Conservation (phyloP, 768 basidiomycete genomes). For the Suillus paluster region DNA sequence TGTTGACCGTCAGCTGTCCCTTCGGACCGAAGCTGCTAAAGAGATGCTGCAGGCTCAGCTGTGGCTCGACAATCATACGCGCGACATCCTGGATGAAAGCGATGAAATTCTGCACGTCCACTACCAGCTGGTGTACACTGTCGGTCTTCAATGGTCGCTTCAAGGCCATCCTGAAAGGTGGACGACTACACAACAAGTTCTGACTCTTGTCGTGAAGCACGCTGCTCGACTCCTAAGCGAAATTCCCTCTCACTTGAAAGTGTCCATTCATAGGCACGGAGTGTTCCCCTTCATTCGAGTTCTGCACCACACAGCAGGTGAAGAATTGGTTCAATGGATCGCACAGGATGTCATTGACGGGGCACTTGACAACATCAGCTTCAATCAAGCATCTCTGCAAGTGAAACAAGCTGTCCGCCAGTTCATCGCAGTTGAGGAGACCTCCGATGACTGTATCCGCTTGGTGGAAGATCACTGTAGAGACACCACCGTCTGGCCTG, state of each 20-base stretch:
- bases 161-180: no score
- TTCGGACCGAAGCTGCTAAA: slow-evolving; percentile 6
- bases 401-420: slow-evolving; percentile 17
- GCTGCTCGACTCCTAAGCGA: slow-evolving; percentile 14
- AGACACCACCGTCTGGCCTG: no score
- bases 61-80: background rate
- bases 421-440: slow-evolving; percentile 26
- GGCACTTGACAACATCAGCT: background rate
- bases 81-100: no score
- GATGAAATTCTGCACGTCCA: no score
- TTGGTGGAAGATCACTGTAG: slow-evolving; percentile 15
- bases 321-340: slow-evolving; percentile 13
- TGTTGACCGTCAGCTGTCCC: slow-evolving; percentile 39
- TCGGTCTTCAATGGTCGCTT: no score
- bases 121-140: no score
- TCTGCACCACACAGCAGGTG: slow-evolving; percentile 13
- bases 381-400: background rate
- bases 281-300: slow-evolving; percentile 19
- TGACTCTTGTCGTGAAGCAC: slow-evolving; percentile 26
- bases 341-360: slow-evolving; percentile 17
- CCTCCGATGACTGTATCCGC: background rate
- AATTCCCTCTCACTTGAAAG: slow-evolving; percentile 21
- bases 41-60: slow-evolving; percentile 30
- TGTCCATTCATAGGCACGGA: slow-evolving; percentile 10
- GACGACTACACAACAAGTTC: slow-evolving; percentile 35